Conservation (phyloP, 495 filamentous ascomycete genomes). For the Aspergillus panamensis region DNA sequence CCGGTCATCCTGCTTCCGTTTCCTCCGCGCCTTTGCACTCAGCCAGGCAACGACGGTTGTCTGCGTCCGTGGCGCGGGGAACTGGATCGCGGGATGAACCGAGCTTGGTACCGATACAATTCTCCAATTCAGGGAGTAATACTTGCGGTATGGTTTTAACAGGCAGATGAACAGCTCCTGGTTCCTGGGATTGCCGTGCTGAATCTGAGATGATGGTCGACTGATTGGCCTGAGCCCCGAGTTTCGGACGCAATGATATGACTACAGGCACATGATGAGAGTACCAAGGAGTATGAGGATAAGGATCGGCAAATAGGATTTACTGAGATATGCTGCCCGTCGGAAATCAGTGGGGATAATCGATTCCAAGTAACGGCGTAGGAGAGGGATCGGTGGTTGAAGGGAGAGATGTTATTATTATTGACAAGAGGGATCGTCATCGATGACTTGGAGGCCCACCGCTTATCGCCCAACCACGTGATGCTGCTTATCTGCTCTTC, state of each 20-base stretch:
- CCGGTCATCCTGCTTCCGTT: slow-evolving; percentile 25
- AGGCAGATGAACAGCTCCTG: not conserved
- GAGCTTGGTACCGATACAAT: not conserved
- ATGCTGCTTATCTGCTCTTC: slow-evolving; percentile 10
- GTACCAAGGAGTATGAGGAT: not conserved
- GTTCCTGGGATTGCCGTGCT: not conserved
- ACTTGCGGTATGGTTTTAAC: too few species aligned
- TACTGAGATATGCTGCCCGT: not conserved
- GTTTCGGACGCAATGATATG: not conserved
- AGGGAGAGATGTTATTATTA: not conserved
- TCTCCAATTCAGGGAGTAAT: not conserved
- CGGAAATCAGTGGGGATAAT: not conserved
- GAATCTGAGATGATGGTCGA: not conserved
- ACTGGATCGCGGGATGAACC: not conserved
- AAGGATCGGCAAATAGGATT: not conserved
- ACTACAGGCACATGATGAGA: not conserved
- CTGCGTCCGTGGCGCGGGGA: not conserved
- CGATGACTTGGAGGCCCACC: slow-evolving; percentile 13
- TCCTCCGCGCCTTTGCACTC: not conserved
- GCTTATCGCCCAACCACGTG: slow-evolving; percentile 34
- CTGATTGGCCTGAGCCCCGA: not conserved
- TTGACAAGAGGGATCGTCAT: slow-evolving; percentile 4
- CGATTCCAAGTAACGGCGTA: not conserved
- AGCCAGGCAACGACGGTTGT: not conserved
- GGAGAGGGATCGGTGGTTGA: not conserved